Evolutionary conservation across 257 asterid genomes (phyloP).

Genomic region (Striga asiatica): DNA sequence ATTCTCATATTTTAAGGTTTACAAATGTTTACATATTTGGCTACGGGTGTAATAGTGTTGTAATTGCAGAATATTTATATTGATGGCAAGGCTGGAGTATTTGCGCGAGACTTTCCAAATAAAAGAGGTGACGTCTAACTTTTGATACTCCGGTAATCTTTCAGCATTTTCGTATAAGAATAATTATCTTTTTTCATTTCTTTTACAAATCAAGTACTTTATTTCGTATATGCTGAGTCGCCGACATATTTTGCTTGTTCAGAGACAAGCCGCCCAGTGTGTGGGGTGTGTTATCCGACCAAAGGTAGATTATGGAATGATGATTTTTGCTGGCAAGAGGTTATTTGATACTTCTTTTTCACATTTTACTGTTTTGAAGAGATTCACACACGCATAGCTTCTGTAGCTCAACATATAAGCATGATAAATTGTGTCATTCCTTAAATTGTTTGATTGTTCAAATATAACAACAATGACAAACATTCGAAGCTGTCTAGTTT

Average conservation of each 20-base stretch:
- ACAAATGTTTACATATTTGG: background rate
- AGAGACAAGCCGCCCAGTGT: slow-evolving; percentile 99
- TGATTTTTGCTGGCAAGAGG: slow-evolving; percentile 99
- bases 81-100: slow-evolving; percentile 87
- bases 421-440: too few species aligned
- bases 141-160: slow-evolving; percentile 87
- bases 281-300: slow-evolving; percentile 98
- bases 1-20: too few species aligned
- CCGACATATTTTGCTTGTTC: slow-evolving; percentile 10
- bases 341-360: slow-evolving; percentile 16
- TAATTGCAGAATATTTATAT: slow-evolving; percentile 69
- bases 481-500: too few species aligned
- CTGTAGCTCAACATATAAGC: too few species aligned
- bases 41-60: slow-evolving; percentile 6
- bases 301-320: slow-evolving; percentile 98
- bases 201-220: background rate
- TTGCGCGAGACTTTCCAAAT: slow-evolving; percentile 93
- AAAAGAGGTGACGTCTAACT: slow-evolving; percentile 84
- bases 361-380: too few species aligned
- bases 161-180: too few species aligned
- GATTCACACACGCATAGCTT: too few species aligned
- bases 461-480: too few species aligned
- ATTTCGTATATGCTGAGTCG: background rate
- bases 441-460: too few species aligned
- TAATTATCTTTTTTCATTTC: too few species aligned